Percentiles rank a stretch among this genome's conserved stretches.
Conservation (phyloP, 1,284 basidiomycete species). For the Dichomitus squalens region DNA sequence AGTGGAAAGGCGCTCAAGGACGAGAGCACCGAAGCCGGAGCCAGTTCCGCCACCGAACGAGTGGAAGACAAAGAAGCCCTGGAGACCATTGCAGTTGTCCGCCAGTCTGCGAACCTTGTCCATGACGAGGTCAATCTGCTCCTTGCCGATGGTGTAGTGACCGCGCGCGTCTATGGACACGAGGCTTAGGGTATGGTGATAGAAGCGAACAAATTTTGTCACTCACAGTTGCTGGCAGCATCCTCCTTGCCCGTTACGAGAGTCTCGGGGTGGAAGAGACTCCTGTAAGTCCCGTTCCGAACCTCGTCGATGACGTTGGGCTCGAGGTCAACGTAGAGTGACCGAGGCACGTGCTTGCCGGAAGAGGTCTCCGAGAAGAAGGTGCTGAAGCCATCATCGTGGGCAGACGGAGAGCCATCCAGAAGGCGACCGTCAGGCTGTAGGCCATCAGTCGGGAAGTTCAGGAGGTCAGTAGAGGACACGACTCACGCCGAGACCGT, state of each 20-base stretch:
- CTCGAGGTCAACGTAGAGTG: conserved; percentile 96
- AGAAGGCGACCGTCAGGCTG: conserved; percentile 91
- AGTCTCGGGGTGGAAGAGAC: conserved; percentile 99
- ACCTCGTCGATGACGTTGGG: conserved; percentile 99
- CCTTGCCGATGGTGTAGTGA: conserved; percentile 98
- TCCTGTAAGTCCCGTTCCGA: conserved; percentile 92
- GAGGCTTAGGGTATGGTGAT: background rate
- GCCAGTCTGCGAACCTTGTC: conserved; percentile 96
- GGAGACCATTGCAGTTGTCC: conserved; percentile 97
- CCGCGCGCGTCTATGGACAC: conserved; percentile 82
- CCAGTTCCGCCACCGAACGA: conserved; percentile 99
- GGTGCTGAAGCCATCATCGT: conserved; percentile 95
- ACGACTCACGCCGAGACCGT: conserved; percentile 87
- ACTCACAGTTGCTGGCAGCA: conserved; percentile 96
- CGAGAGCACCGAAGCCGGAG: conserved; percentile 97
- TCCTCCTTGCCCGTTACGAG: conserved; percentile 99
- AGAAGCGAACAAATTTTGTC: background rate
- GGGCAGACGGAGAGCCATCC: conserved; percentile 71
- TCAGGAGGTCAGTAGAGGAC: conserved; percentile 11
- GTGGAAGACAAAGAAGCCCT: conserved; percentile 99
- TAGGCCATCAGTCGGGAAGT: conserved; percentile 12
- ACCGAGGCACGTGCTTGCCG: conserved; percentile 98
- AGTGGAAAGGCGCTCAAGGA: conserved; percentile 95
- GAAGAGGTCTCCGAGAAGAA: conserved; percentile 94
- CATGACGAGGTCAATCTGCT: conserved; percentile 90